Evolutionary conservation across 495 filamentous ascomycete species (phyloP), one percentile per base, ranked within the genome.

Genomic region (Aspergillus homomorphus): DNA sequence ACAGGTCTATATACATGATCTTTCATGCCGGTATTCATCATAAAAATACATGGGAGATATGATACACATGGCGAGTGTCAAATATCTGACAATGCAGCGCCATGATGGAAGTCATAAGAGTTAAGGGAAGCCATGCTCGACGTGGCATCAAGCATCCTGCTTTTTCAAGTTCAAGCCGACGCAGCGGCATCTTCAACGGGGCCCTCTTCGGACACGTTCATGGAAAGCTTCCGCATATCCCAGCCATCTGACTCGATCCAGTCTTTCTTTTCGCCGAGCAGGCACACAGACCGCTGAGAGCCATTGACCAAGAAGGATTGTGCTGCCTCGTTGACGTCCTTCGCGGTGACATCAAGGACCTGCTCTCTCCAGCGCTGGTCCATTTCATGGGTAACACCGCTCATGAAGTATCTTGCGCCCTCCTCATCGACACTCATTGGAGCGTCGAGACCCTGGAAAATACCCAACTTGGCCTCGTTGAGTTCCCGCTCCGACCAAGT

Each of bases 381-480:
- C 93, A 98, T 96, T 58, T 91, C 90, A 52, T 92, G 84, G 28
- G 87, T 89, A 51, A 98, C 81, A 20, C 90, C 89, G 58, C 85
- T 89, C 72, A 94, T 75, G 73, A 98, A 98, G 58, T 87, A 82
- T 38, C 81, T 78, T 82, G 95, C 86, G 24, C 94, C 94, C 61
- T 97, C 93, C 33, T 88, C 80, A 66, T 86, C 91, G n/a, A 97
- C 91, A 53, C 87, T 87, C 56, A 87, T 76, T 2, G 94, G 94
- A 2, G 92, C 92, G 75, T 98, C 94, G n/a, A 97, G 83, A n/a
- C 83, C 78, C 68, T 98, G 91, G 80, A 98, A 98, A 45, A 96
- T 88, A 41, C 89, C 89, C 51, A 98, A 81, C 73, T 98, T 97
- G 33, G 94, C 95, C 68, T 98, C 95, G 70, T 97, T 92, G 15